These are phyloP conservation scores for Ogataea ganodermae DNA, from an alignment of 805 yeast genomes.

Conservation along the genomic window DNA sequence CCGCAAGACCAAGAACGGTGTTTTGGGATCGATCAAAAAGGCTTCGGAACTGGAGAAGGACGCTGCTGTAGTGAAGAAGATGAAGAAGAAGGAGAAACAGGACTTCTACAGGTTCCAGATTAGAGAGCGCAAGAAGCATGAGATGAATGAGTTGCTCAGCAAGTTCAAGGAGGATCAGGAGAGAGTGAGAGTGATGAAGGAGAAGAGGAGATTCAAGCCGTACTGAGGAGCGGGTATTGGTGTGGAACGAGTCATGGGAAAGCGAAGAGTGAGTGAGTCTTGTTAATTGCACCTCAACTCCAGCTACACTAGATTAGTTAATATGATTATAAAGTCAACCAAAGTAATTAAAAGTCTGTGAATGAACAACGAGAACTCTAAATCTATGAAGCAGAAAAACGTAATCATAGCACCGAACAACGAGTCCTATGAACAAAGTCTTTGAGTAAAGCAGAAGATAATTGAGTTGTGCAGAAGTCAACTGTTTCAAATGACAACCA, in stretches of 20 bases:
- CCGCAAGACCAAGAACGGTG: slow-evolving; percentile 75
- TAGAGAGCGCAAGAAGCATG: slow-evolving; percentile 88
- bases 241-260: too few relatives aligned
- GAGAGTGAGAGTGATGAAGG: slow-evolving; percentile 74
- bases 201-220: slow-evolving; percentile 82
- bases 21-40: slow-evolving; percentile 51
- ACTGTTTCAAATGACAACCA: too few relatives aligned
- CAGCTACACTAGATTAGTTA: not conserved
- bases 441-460: too few relatives aligned
- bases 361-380: too few relatives aligned
- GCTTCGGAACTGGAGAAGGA: slow-evolving; percentile 31
- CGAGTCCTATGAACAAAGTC: too few relatives aligned
- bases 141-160: slow-evolving; percentile 80
- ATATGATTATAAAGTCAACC: not conserved
- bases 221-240: slow-evolving; percentile 51
- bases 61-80: slow-evolving; percentile 47
- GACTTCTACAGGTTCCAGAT: slow-evolving; percentile 97
- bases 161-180: slow-evolving; percentile 93
- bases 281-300: too few relatives aligned
- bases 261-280: too few relatives aligned
- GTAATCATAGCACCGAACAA: too few relatives aligned
- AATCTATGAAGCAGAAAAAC: too few relatives aligned
- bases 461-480: too few relatives aligned
- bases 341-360: not conserved
- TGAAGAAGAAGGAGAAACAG: slow-evolving; percentile 73